Conservation (phyloP, 306 rosid species). For the Arachis hypogaea region DNA sequence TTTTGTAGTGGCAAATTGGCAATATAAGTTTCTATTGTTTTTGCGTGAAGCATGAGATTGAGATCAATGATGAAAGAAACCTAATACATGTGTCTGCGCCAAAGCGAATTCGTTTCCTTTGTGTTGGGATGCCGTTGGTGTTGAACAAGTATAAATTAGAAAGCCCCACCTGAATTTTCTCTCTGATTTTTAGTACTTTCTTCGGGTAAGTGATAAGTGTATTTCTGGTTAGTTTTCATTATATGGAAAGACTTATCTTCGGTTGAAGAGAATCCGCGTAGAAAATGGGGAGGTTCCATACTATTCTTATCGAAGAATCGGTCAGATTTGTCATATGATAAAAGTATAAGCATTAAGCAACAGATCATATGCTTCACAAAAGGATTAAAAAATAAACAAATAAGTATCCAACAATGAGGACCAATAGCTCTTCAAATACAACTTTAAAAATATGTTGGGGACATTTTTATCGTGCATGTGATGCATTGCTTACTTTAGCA, state of each 20-base stretch:
- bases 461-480: conserved; percentile 36
- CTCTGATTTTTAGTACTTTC: background rate
- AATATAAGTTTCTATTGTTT: conserved; percentile 42
- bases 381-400: background rate
- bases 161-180: conserved; percentile 14
- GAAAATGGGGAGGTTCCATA: conserved; percentile 34
- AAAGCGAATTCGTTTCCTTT: background rate
- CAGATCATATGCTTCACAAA: conserved; percentile 28
- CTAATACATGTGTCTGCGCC: conserved; percentile 22
- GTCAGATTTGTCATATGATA: conserved; percentile 48
- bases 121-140: conserved; percentile 7
- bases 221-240: conserved; percentile 31
- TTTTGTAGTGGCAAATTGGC: background rate
- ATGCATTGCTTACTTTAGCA: conserved; percentile 32
- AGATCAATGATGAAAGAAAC: conserved; percentile 38
- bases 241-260: conserved; percentile 37
- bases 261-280: conserved; percentile 46
- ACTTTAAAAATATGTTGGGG: background rate
- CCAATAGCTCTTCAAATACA: conserved; percentile 21
- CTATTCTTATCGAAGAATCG: conserved; percentile 58
- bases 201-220: background rate
- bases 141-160: conserved; percentile 10
- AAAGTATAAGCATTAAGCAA: conserved; percentile 17
- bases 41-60: conserved; percentile 51
- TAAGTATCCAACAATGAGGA: conserved; percentile 25